Evolutionary conservation across 2,329 filamentous ascomycete species (phyloP), one percentile per base, ranked within the genome.

Genomic region (Aphanoascus verrucosus): DNA sequence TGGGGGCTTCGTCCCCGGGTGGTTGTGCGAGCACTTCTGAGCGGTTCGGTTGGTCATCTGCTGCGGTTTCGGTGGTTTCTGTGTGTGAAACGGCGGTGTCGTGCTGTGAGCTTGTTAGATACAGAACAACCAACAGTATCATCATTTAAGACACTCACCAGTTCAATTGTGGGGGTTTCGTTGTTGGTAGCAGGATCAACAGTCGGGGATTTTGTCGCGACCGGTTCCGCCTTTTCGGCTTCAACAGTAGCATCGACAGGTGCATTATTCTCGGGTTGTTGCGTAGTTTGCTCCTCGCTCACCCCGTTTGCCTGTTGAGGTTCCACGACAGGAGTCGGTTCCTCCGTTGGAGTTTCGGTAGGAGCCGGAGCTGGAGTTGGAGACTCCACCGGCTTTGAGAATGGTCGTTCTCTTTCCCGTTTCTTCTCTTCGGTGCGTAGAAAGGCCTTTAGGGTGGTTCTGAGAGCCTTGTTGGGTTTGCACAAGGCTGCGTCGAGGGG

Each of bases 391-490:
- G 23, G 59, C 15, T 61, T 60, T 1, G 65, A 62, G 47, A 65
- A 62, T 52, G 71, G 68, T 49, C 79, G 77, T 42, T 75, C 76
- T 49, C 81, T 79, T 62, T 90, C 85, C 57, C 86, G 80, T 70
- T 94, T 94, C 77, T 94, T 94, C 69, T 94, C 86, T 61, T 89
- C 86, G 0, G 85, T 94, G 63, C 90, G 86, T 47, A 98, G 72
- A 65, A 94, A 98, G 11, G 93, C 87, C 61, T 87, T 86, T 60
- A 97, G 85, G 1, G 93, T 98, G 23, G 87, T 93, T 60, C 93
- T 84, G n/a, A 97, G 75, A 28, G 85, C 83, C 67, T 95, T 96
- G 69, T 94, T 88, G 1, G 88, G 82, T 57, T 86, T 89, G 75
- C 90, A 95, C 60, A 93, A 85, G 56, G 88, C 86, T 45, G 85